Conservation (phyloP, 176 grass and related monocot species). For the Phoenix dactylifera region DNA sequence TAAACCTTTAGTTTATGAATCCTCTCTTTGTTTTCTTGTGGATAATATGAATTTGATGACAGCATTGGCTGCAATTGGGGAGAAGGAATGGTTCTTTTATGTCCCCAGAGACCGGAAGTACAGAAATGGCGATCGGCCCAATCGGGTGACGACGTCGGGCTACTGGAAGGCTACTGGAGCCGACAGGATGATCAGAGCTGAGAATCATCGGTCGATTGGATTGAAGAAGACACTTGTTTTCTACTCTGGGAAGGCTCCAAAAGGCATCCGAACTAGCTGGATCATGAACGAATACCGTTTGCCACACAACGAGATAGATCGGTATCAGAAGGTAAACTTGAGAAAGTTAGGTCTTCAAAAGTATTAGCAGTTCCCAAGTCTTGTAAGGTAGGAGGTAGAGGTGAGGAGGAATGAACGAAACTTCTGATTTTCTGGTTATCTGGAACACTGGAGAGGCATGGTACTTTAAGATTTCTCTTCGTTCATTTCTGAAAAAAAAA, state of each 20-base stretch:
- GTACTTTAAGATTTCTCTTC: too few relatives aligned
- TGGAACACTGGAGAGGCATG: background rate
- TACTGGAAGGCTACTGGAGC: conserved; percentile 99
- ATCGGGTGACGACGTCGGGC: conserved; percentile 84
- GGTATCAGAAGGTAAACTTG: conserved; percentile 53
- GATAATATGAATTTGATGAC: background rate
- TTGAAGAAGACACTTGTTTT: conserved; percentile 99
- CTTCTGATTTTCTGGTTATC: background rate
- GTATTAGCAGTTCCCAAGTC: too few relatives aligned
- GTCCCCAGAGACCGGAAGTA: conserved; percentile 95
- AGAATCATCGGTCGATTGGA: conserved; percentile 60
- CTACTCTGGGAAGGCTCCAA: conserved; percentile 98
- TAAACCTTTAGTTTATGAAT: too few relatives aligned
- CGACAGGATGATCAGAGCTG: conserved; percentile 59
- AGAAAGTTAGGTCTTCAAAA: too few relatives aligned
- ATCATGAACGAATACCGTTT: conserved; percentile 99
- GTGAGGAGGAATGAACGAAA: background rate
- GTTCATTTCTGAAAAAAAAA: too few relatives aligned
- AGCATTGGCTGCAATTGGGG: conserved; percentile 90
- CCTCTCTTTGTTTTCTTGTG: conserved; percentile 2
- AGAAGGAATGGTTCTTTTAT: conserved; percentile 99
- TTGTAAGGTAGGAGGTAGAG: background rate
- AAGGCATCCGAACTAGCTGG: conserved; percentile 80
- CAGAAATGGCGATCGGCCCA: conserved; percentile 88
- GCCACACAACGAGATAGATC: conserved; percentile 44